These are phyloP conservation scores for Talaromyces verruculosus DNA, from an alignment of 2,329 filamentous ascomycete species.

Conservation along the genomic window DNA sequence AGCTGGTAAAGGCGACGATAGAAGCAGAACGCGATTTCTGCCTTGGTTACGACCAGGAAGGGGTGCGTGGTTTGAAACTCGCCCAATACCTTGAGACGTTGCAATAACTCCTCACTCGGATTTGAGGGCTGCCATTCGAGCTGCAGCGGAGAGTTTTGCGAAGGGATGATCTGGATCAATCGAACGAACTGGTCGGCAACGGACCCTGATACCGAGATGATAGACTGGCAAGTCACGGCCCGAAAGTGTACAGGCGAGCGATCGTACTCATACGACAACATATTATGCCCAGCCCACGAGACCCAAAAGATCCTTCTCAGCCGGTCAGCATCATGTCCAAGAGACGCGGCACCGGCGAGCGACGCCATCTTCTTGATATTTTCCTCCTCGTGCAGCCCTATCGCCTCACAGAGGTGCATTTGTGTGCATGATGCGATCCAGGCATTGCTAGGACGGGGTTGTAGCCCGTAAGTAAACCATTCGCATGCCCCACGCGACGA, in stretches of 20 bases:
- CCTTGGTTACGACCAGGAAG: constrained; percentile 33
- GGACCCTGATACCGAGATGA: constrained; percentile 26
- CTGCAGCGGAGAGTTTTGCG: constrained; percentile 5
- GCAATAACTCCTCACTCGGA: constrained; percentile 28
- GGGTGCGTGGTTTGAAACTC: constrained; percentile 27
- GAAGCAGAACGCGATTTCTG: constrained; percentile 35
- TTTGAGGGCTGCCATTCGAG: constrained; percentile 20
- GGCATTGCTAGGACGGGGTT: constrained; percentile 32
- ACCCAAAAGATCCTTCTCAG: constrained; percentile 37
- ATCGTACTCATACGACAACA: constrained; percentile 37
- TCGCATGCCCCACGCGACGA: constrained; percentile 34
- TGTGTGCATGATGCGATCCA: constrained; percentile 35
- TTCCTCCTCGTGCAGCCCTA: constrained; percentile 32
- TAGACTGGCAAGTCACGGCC: constrained; percentile 29
- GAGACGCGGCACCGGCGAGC: constrained; percentile 12
- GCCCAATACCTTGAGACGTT: constrained; percentile 27
- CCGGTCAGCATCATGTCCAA: constrained; percentile 34
- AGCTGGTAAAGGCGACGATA: constrained; percentile 35
- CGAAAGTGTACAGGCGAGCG: constrained; percentile 30
- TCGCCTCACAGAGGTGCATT: constrained; percentile 34
- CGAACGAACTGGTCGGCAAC: constrained; percentile 33
- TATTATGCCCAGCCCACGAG: constrained; percentile 34
- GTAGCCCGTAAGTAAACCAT: constrained; percentile 34
- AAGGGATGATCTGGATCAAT: constrained; percentile 31
- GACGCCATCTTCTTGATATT: constrained; percentile 33